Percentiles rank a stretch among this genome's conserved stretches.
These are phyloP conservation scores for Polyporus tsugae DNA, from an alignment of 1,284 basidiomycete genomes.

Conservation along the genomic window DNA sequence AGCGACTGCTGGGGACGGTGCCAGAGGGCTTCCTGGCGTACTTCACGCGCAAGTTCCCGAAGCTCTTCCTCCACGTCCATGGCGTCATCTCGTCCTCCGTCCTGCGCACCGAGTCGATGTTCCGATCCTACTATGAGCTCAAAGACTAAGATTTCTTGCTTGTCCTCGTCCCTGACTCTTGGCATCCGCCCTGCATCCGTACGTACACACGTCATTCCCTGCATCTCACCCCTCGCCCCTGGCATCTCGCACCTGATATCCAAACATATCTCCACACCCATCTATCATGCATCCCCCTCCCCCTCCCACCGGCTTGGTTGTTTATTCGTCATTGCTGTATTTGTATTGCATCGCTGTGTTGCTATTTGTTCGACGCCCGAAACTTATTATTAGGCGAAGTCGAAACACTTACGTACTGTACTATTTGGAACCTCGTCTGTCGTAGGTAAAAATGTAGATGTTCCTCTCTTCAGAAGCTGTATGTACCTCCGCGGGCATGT, in stretches of 20 bases:
- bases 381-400: background rate
- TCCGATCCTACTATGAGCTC: slow-evolving; percentile 84
- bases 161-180: background rate
- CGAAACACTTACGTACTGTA: slow-evolving; percentile 1
- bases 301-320: slow-evolving; percentile 13
- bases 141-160: slow-evolving; percentile 49
- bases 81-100: slow-evolving; percentile 75
- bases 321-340: slow-evolving; percentile 36
- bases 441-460: slow-evolving; percentile 8
- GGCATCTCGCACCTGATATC: slow-evolving; percentile 13
- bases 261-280: background rate
- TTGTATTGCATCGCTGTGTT: slow-evolving; percentile 33
- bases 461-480: background rate
- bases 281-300: slow-evolving; percentile 3
- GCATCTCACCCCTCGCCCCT: background rate
- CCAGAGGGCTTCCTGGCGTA: slow-evolving; percentile 94
- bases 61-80: slow-evolving; percentile 93
- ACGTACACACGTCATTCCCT: background rate
- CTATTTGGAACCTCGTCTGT: background rate
- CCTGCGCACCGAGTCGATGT: slow-evolving; percentile 83
- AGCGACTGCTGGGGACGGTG: slow-evolving; percentile 87
- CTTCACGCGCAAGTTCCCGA: slow-evolving; percentile 93
- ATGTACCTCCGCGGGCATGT: background rate
- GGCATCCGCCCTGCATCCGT: background rate
- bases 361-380: slow-evolving; percentile 12